phyloP scores from a whole-genome alignment of 768 basidiomycete species.

The Mycena metata region DNA sequence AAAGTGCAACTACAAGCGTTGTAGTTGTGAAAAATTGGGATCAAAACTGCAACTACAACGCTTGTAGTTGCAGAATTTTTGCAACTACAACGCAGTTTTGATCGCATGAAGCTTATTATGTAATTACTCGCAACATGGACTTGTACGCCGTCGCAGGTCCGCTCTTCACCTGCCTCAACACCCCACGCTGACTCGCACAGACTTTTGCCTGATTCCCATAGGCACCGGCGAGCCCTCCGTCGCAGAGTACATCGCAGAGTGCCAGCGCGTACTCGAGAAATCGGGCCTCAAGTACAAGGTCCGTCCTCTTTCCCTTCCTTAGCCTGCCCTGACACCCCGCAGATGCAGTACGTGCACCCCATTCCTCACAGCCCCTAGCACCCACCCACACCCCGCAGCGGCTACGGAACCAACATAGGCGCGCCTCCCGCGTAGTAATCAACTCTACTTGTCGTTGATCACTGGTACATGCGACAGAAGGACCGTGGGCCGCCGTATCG shows the following conservation, averaged over 20 bases:
- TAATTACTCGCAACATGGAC: conserved; percentile 47
- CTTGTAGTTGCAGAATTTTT: too few relatives aligned
- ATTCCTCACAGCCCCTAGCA: neutral
- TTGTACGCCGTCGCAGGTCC: conserved; percentile 86
- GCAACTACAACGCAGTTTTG: too few relatives aligned
- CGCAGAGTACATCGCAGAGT: conserved; percentile 84
- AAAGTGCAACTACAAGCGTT: too few relatives aligned
- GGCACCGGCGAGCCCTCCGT: conserved; percentile 84
- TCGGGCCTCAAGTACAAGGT: conserved; percentile 89
- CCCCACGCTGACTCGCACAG: conserved; percentile 44
- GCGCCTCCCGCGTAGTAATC: conserved; percentile 30
- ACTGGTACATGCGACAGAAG: conserved; percentile 60
- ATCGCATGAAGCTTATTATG: too few relatives aligned
- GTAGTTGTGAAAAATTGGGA: too few relatives aligned
- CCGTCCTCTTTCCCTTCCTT: conserved; percentile 21
- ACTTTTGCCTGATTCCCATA: conserved; percentile 92
- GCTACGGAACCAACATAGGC: conserved; percentile 94
- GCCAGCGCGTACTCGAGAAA: conserved; percentile 85
- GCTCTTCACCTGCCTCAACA: neutral
- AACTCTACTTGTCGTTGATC: neutral
- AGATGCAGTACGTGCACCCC: conserved; percentile 76
- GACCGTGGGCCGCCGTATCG: conserved; percentile 88
- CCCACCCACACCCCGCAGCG: conserved; percentile 60
- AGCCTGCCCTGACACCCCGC: neutral
- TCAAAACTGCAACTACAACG: too few relatives aligned